Evolutionary conservation across 2,329 filamentous ascomycete genomes (phyloP).

Genomic region (Botrytis aclada): DNA sequence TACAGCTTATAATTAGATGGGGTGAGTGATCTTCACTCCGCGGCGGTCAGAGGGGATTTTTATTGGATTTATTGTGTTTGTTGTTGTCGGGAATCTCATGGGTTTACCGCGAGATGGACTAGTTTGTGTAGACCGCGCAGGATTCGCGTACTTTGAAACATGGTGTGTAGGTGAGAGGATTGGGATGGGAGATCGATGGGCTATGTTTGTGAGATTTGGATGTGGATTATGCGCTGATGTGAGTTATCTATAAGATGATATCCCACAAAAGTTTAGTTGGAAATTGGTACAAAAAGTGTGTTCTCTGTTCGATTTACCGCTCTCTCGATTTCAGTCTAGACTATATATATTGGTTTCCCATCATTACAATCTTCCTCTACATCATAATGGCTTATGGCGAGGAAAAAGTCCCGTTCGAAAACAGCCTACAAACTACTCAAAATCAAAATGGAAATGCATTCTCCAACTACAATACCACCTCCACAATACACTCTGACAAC

Average conservation of each 20-base stretch:
- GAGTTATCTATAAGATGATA: neutral
- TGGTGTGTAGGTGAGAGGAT: neutral
- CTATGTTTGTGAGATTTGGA: neutral
- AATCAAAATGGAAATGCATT: neutral
- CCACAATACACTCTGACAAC: neutral
- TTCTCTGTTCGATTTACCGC: neutral
- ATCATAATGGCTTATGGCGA: neutral
- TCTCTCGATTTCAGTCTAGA: neutral
- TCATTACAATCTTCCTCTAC: neutral
- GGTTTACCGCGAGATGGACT: neutral
- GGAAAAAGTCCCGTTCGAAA: neutral
- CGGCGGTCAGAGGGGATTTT: neutral
- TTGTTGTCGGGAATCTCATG: neutral
- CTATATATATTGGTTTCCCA: neutral
- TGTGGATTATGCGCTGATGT: neutral
- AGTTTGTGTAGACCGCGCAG: neutral
- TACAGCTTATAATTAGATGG: no score
- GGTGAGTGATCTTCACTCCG: neutral
- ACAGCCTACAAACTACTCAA: neutral
- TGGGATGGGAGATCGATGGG: neutral
- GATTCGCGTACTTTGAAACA: neutral
- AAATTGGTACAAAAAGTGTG: fast-evolving
- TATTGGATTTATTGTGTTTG: neutral
- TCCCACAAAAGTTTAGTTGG: neutral
- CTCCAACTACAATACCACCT: neutral